Conservation (phyloP, 78 protist genomes). For the Dictyostelium capitatum region DNA sequence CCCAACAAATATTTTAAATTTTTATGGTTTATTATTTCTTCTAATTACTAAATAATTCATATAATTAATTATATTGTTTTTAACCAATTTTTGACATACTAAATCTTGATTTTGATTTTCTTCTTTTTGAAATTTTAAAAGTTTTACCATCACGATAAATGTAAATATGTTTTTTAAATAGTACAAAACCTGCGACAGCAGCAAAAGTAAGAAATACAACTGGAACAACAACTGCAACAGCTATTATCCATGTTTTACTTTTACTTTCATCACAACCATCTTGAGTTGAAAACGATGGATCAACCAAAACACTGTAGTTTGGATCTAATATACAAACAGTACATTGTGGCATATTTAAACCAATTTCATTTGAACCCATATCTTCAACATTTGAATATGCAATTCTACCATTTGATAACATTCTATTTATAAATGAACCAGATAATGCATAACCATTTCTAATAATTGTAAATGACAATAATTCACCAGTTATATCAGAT, state of each 20-base stretch:
- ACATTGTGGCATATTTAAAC: constrained; percentile 22
- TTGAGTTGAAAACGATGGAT: background rate
- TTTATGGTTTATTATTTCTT: no score
- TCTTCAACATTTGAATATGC: background rate
- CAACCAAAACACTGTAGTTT: background rate
- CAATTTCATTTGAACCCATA: background rate
- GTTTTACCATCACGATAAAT: constrained; percentile 7
- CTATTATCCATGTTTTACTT: constrained; percentile 6
- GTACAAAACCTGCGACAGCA: background rate
- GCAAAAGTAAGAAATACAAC: background rate
- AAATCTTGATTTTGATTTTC: background rate
- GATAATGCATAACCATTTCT: constrained; percentile 17
- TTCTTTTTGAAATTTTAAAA: background rate
- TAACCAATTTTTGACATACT: background rate
- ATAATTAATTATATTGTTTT: no score
- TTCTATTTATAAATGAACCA: constrained; percentile 38
- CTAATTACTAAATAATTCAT: no score
- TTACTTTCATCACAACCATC: background rate
- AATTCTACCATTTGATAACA: constrained; percentile 35
- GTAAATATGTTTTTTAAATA: constrained; percentile 4
- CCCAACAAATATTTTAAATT: no score
- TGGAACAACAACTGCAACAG: constrained; percentile 26
- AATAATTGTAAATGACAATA: constrained; percentile 29
- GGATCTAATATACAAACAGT: constrained; percentile 7
- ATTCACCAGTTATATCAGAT: background rate